A percentile compares a stretch with the other conserved stretches of the same genome.
Conservation (phyloP, 139 green algal species). For the Tetradesmus lagerheimii region DNA sequence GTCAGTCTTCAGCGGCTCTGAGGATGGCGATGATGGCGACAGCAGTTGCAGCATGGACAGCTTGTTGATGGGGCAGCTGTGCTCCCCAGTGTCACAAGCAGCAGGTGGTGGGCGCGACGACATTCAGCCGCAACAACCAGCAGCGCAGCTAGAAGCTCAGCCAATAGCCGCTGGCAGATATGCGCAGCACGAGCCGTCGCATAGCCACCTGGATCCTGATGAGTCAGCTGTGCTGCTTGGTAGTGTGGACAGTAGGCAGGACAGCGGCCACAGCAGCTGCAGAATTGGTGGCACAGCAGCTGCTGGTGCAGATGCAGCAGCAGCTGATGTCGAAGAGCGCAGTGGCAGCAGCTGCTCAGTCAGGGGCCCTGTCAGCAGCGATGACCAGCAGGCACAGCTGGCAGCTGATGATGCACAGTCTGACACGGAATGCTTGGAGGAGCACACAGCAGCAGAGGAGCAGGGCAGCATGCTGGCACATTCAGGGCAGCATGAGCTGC, state of each 20-base stretch:
- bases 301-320: background rate
- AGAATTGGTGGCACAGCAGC: background rate
- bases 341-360: constrained; percentile 35
- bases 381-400: background rate
- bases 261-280: background rate
- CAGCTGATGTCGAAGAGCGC: background rate
- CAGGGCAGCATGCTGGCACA: background rate
- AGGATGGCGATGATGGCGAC: background rate
- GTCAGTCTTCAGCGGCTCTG: background rate
- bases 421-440: background rate
- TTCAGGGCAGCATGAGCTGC: background rate
- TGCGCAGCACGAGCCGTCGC: background rate
- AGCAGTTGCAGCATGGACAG: constrained; percentile 2
- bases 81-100: background rate
- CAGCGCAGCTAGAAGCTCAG: background rate
- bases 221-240: constrained; percentile 27
- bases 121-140: background rate
- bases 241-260: background rate
- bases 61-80: background rate
- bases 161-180: background rate
- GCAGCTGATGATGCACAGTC: background rate
- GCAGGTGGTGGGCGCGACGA: background rate
- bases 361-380: background rate
- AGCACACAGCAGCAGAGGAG: background rate
- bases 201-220: background rate